Evolutionary conservation across 1,139 yeast genomes (phyloP), one percentile per base, ranked within the genome.

Genomic region (Taiozyma sp.): DNA sequence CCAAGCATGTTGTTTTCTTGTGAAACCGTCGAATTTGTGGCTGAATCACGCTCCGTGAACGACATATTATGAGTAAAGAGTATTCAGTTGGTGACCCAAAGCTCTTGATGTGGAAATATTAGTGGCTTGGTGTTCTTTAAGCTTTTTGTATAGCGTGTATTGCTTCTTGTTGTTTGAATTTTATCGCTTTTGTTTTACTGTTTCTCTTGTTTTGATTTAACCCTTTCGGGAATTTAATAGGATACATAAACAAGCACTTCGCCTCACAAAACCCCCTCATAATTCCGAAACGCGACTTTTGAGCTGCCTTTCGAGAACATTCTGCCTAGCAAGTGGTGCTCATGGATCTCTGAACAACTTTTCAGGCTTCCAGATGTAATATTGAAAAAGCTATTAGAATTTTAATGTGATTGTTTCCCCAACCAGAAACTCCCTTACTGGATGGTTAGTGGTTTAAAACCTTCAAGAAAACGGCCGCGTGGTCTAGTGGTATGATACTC

Each of bases 401-500:
- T 28, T 28, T 6, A 28, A 28, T 6, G 11, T 2, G 11, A 28
- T 10, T 28, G 26, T 24, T 24, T 2, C 26, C 7, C 26, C 26
- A 13, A 30, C 34, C 34, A 30, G n/a, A 13, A 11, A 13, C 6
- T 2, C 6, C 11, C 34, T 4, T 30, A 5, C 34, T 30, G n/a
- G 7, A 2, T 9, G 37, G 4, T 13, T 9, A 34, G 13, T 13
- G n/a, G 13, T 34, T 34, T 14, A 2, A 34, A 14, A 13, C 14
- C 40, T 8, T 16, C 40, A 35, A 16, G 21, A 16, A 57, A 32
- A 43, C 45, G 63, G 63, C 62, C 61, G 62, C 44, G 59, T 60
- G 63, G 63, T 60, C 63, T 60, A 60, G 63, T 57, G 61, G 63
- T 60, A 60, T 60, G 63, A 60, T 60, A 55, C 63, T 58, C 63